Evolutionary conservation across 805 yeast genomes (phyloP).

Genomic region (Zygosaccharomyces gambellarensis): DNA sequence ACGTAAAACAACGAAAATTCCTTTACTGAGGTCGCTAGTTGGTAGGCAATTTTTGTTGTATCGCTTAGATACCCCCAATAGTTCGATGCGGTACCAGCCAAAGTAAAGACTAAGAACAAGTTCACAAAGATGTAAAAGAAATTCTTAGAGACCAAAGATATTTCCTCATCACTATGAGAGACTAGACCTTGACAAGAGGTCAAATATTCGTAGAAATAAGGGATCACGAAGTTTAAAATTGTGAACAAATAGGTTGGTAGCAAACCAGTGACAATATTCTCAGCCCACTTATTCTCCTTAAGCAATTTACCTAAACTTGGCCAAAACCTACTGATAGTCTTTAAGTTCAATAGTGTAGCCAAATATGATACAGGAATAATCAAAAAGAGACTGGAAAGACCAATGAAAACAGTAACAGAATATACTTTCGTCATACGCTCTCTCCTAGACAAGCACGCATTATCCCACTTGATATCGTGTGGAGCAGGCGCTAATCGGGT

Average conservation of each 20-base stretch:
- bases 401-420: conserved; percentile 38
- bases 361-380: conserved; percentile 79
- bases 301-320: conserved; percentile 73
- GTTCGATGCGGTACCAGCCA: conserved; percentile 86
- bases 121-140: conserved; percentile 93
- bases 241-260: conserved; percentile 91
- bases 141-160: conserved; percentile 85
- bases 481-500: conserved; percentile 93
- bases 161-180: conserved; percentile 88
- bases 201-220: conserved; percentile 79
- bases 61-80: conserved; percentile 79
- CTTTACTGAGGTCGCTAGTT: conserved; percentile 74
- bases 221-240: conserved; percentile 72
- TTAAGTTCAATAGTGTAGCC: conserved; percentile 74
- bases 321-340: conserved; percentile 74
- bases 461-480: conserved; percentile 90
- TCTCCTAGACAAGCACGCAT: conserved; percentile 71
- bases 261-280: conserved; percentile 76
- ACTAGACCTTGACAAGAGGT: conserved; percentile 83
- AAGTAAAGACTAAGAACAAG: conserved; percentile 86
- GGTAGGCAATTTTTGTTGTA: conserved; percentile 82
- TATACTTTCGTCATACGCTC: conserved; percentile 59
- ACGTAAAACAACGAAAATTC: conserved; percentile 84
- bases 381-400: conserved; percentile 59
- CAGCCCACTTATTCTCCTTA: conserved; percentile 62